These are phyloP conservation scores for Trematosphaeria pertusa DNA, from an alignment of 2,329 filamentous ascomycete species.

Conservation along the genomic window DNA sequence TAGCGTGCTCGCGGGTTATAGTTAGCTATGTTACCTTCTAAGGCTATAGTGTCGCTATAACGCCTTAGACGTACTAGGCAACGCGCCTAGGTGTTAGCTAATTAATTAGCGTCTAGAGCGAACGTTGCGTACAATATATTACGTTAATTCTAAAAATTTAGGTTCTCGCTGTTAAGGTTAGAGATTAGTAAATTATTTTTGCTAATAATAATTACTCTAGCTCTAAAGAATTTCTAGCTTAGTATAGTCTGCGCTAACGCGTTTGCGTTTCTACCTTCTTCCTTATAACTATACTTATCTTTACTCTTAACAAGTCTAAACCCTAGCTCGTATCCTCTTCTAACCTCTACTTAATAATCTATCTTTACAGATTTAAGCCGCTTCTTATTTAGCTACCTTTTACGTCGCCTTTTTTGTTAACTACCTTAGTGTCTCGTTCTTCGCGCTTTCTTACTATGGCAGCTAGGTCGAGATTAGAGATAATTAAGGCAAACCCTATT, in stretches of 20 bases:
- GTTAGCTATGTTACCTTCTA: slow-evolving; percentile 8
- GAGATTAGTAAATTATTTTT: slow-evolving; percentile 15
- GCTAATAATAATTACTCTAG: slow-evolving; percentile 12
- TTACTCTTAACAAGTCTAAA: slow-evolving; percentile 14
- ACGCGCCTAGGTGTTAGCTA: slow-evolving; percentile 1
- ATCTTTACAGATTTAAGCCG: too few relatives aligned
- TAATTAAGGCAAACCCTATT: too few relatives aligned
- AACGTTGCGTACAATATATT: slow-evolving; percentile 11
- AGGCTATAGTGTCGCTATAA: slow-evolving; percentile 11
- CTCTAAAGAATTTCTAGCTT: slow-evolving; percentile 18
- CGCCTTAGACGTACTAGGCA: slow-evolving; percentile 6
- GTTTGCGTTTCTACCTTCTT: slow-evolving; percentile 16
- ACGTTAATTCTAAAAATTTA: slow-evolving; percentile 22
- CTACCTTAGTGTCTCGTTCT: too few relatives aligned
- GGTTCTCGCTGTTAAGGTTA: slow-evolving; percentile 16
- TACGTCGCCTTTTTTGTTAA: too few relatives aligned
- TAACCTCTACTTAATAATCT: too few relatives aligned
- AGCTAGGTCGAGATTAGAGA: too few relatives aligned
- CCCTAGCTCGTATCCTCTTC: too few relatives aligned
- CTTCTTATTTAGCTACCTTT: too few relatives aligned
- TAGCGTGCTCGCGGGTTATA: slow-evolving; percentile 20
- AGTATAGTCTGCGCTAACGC: slow-evolving; percentile 9
- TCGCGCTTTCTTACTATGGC: too few relatives aligned
- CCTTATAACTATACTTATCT: too few relatives aligned
- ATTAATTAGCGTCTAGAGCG: slow-evolving; percentile 4